Conservation (phyloP, 495 filamentous ascomycete genomes). For the Penicillium odoratum region DNA sequence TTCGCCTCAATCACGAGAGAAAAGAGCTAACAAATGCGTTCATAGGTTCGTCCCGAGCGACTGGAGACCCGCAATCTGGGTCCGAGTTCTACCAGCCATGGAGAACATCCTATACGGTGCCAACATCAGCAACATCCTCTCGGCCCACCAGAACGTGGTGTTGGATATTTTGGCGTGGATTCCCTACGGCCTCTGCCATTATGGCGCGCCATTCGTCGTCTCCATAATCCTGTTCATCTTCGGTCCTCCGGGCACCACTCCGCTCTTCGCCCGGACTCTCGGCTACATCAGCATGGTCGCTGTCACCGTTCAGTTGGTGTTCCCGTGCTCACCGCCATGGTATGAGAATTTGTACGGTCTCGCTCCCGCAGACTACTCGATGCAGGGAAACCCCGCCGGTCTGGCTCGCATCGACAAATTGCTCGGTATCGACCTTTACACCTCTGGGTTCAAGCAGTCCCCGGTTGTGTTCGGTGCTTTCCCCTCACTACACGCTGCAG, state of each 20-base stretch:
- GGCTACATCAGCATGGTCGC: conserved; percentile 89
- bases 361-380: conserved; percentile 86
- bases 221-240: conserved; percentile 80
- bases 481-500: conserved; percentile 84
- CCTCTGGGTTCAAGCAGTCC: conserved; percentile 81
- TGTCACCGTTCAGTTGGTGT: conserved; percentile 80
- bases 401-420: conserved; percentile 85
- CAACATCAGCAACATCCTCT: conserved; percentile 93
- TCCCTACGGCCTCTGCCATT: conserved; percentile 88
- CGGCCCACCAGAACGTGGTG: conserved; percentile 76
- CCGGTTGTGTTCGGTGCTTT: conserved; percentile 94
- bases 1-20: background rate
- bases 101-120: conserved; percentile 97
- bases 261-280: conserved; percentile 81
- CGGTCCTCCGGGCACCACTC: conserved; percentile 78
- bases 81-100: conserved; percentile 88
- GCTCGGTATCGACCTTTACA: conserved; percentile 88
- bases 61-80: conserved; percentile 89
- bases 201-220: conserved; percentile 75
- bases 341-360: conserved; percentile 90
- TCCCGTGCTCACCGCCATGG: conserved; percentile 94
- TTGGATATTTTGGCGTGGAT: conserved; percentile 90
- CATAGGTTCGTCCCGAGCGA: conserved; percentile 79
- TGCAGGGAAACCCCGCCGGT: conserved; percentile 83
- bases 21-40: conserved; percentile 20